phyloP scores from a whole-genome alignment of 169 alveolate species.

The Plasmodium coatneyi region DNA sequence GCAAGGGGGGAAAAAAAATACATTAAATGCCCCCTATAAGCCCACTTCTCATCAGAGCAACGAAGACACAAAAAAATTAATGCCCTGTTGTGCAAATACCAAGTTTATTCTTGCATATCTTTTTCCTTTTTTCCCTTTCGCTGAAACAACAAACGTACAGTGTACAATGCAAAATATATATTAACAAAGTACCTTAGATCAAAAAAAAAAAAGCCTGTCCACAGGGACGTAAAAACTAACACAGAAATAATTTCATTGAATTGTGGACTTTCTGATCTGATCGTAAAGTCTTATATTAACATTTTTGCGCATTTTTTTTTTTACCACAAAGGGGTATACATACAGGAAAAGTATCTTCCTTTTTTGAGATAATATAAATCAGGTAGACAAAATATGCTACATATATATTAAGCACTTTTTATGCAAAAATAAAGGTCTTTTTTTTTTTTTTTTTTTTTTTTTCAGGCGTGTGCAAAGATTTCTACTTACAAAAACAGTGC shows the following conservation, averaged over 20 bases:
- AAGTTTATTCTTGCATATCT: neutral
- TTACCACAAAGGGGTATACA: neutral
- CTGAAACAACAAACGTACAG: neutral
- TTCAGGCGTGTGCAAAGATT: slow-evolving; percentile 2
- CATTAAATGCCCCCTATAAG: neutral
- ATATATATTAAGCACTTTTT: neutral
- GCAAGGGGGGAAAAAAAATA: neutral
- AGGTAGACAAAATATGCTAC: neutral
- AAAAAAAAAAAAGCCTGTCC: slow-evolving; percentile 7
- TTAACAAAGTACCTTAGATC: neutral
- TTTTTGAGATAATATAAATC: neutral
- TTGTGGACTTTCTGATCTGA: neutral
- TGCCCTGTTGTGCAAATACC: neutral
- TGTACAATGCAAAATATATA: neutral
- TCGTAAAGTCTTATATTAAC: neutral
- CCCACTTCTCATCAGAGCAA: neutral
- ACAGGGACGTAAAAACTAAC: neutral
- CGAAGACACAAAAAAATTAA: neutral
- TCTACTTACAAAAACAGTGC: neutral
- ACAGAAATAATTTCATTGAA: slow-evolving; percentile 1
- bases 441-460: slow-evolving; percentile 16
- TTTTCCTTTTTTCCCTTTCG: neutral
- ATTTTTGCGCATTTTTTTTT: neutral
- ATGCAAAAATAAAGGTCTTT: neutral
- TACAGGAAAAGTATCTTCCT: neutral